phyloP scores from a whole-genome alignment of 2,329 filamentous ascomycete species.

The Stagonosporopsis vannaccii region DNA sequence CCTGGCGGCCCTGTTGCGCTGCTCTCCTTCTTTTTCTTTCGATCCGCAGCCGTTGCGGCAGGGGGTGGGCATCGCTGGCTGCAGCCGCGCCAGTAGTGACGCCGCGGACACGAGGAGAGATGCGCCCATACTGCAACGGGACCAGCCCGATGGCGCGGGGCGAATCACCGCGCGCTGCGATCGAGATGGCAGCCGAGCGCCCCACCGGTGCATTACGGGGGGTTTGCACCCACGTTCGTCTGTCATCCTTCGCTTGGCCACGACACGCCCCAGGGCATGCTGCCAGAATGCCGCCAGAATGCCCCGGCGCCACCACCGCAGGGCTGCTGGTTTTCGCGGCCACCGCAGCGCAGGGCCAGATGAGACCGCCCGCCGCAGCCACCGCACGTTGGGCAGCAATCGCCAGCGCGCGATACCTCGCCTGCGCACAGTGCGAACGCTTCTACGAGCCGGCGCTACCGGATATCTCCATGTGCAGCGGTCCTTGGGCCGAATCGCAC shows the following conservation, averaged over 20 bases:
- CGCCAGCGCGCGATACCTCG: conserved; percentile 5
- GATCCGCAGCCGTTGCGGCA: conserved; percentile 36
- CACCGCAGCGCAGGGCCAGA: conserved; percentile 6
- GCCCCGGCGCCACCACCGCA: conserved; percentile 9
- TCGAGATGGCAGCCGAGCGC: conserved; percentile 37
- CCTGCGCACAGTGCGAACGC: conserved; percentile 4
- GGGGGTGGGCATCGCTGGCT: conserved; percentile 30
- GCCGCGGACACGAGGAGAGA: conserved; percentile 32
- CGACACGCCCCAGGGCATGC: conserved; percentile 9
- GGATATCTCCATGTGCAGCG: conserved; percentile 14
- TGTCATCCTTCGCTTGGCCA: conserved; percentile 26
- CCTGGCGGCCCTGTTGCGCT: neutral
- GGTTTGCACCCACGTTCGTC: conserved; percentile 26
- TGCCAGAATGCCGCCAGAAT: conserved; percentile 3
- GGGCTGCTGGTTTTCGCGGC: conserved; percentile 5
- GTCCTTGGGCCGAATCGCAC: conserved; percentile 16
- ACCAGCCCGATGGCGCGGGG: conserved; percentile 26
- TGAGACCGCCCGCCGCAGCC: conserved; percentile 2
- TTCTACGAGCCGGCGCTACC: conserved; percentile 10
- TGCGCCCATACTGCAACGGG: conserved; percentile 24
- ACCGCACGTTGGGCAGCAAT: conserved; percentile 16
- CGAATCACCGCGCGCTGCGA: conserved; percentile 33
- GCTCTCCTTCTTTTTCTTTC: conserved; percentile 15
- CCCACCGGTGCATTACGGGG: conserved; percentile 24
- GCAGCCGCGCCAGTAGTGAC: conserved; percentile 31